These are phyloP conservation scores for Kazachstania viticola DNA, from an alignment of 805 yeast genomes.

Conservation along the genomic window DNA sequence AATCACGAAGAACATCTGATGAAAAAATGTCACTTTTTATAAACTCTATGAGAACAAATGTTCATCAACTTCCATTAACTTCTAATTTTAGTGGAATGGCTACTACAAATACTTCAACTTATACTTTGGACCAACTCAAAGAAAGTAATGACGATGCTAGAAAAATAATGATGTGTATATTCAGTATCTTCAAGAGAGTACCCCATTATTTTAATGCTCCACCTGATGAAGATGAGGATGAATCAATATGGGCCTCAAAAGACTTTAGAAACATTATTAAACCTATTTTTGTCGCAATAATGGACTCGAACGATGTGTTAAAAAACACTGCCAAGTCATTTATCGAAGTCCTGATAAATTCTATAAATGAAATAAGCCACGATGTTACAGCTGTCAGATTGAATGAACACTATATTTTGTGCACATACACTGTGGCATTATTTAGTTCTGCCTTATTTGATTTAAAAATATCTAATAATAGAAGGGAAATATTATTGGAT, in stretches of 20 bases:
- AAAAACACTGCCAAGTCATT: constrained; percentile 27
- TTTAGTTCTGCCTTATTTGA: constrained; percentile 26
- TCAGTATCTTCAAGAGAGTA: constrained; percentile 14
- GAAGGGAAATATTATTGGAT: constrained; percentile 26
- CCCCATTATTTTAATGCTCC: constrained; percentile 9
- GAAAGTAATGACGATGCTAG: constrained; percentile 11
- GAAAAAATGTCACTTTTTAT: constrained; percentile 7
- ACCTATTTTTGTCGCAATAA: constrained; percentile 28
- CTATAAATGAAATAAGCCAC: constrained; percentile 12
- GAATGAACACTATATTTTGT: constrained; percentile 6
- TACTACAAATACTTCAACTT: neutral
- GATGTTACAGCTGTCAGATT: constrained; percentile 5
- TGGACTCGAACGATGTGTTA: constrained; percentile 26
- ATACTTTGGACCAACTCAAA: neutral
- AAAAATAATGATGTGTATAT: constrained; percentile 12
- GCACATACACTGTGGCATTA: constrained; percentile 27
- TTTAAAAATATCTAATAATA: constrained; percentile 16
- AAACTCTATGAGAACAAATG: neutral
- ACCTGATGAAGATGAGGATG: constrained; percentile 1
- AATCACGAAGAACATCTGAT: constrained; percentile 16
- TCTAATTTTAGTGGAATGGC: too few species aligned
- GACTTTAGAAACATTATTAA: constrained; percentile 12
- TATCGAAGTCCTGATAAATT: constrained; percentile 16
- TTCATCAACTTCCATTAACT: too few species aligned
- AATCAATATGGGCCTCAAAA: constrained; percentile 5